Evolutionary conservation across 305 asterid species (phyloP), one percentile per base, ranked within the genome.

Genomic region (Coffea humblotiana): DNA sequence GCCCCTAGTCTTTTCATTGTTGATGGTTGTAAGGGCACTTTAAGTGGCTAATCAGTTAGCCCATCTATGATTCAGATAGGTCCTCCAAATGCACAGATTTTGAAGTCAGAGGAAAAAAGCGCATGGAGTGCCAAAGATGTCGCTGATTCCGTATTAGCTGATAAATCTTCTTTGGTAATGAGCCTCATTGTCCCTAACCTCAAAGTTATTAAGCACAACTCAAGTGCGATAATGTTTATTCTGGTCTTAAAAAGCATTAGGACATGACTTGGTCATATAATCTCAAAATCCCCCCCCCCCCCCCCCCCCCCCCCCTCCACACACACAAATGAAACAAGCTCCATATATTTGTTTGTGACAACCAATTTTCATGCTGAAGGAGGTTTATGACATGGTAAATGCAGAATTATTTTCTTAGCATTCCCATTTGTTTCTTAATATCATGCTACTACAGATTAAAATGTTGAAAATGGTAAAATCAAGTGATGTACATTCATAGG

Each of bases 81-180:
- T 79, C 99, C 97, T 72, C 98, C 97, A 69, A 95, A 95, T 87
- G 61, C 89, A 14, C 82, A 89, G 75, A 90, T 93, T 87, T 83
- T 94, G 88, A 93, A 90, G 90, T 85, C 99, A 21, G 79, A 87
- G 85, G 98, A 92, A 82, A 95, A 88, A 84, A 87, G 88, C 83
- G 86, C 87, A 29, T 95, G 99, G 99, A 87, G 80, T 63, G 96
- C 99, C 18, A 94, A 91, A 88, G 96, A 90, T 74, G 95, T 95
- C 75, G 98, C 98, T 61, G 97, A 94, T 72, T 92, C 98, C 72
- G 93, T 93, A 81, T 84, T 95, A 84, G 88, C 98, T 13, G 97
- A 95, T 89, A 95, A 95, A 79, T 93, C 98, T 79, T 93, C 97
- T 79, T 90, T 95, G 96, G 98, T 95, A 93, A 78, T 83, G 80